Evolutionary conservation across 2,329 filamentous ascomycete genomes (phyloP), one percentile per base, ranked within the genome.

Genomic region (Colletotrichum musae): DNA sequence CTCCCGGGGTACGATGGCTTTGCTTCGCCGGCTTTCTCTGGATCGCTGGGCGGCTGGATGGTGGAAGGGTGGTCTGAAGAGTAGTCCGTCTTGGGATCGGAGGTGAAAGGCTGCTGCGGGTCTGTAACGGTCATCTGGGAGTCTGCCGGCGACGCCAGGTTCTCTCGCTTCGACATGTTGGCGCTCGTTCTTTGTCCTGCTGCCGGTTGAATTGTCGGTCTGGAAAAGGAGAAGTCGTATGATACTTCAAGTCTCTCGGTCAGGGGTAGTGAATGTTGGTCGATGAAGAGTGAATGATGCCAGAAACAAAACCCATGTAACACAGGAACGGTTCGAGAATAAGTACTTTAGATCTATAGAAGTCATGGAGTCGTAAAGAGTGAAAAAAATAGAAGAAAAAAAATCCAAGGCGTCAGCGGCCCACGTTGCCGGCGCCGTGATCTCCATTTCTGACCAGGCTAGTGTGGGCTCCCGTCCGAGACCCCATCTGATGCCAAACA

Each of bases 71-170:
- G 56, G n/a, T 69, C 66, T 5, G 66, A 69, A 2, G 62, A 59
- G 62, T 51, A 66, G 28, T 66, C 66, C 3, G 62, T 57, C 13
- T 66, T 69, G 50, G 24, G 24, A 3, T 66, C 50, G 6, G 60
- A 6, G 13, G 15, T 45, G 24, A 53, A 50, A 6, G 21, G 16
- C 4, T 60, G 48, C 3, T 60, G 48, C 32, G 66, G 62, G 21
- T 66, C 66, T n/a, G 62, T 21, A 6, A 64, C 32, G 18, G 66
- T 69, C 36, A 56, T 39, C n/a, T 66, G 56, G 9, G 66, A 66
- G 43, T 60, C 51, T n/a, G 66, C 18, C 16, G 43, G 66, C 26
- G 66, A 66, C 51, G 62, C 43, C 5, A 50, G 18, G n/a, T 51
- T 32, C 7, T 56, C 21, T 36, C 6, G 43, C 24, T 60, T 66